A percentile compares a stretch with the other conserved stretches of the same genome.
Evolutionary conservation across 805 yeast species (phyloP).

Genomic region (Kregervanrija delftensis): DNA sequence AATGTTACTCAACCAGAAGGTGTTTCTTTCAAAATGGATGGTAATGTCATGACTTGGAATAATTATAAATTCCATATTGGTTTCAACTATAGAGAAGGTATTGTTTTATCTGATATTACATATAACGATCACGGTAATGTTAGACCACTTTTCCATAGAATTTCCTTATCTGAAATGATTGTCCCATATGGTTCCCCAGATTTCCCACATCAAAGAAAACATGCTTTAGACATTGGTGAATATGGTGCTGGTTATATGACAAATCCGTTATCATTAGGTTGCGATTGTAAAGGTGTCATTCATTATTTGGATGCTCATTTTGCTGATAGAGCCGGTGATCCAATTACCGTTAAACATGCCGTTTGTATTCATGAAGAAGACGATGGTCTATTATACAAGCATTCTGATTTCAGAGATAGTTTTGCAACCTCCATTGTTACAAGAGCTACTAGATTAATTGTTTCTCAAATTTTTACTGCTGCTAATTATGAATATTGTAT

Average conservation of each 20-base stretch:
- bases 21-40: conserved; percentile 66
- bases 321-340: conserved; percentile 59
- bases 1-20: conserved; percentile 76
- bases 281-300: conserved; percentile 82
- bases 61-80: conserved; percentile 75
- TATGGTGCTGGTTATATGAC: conserved; percentile 86
- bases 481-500: conserved; percentile 82
- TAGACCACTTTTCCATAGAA: conserved; percentile 71
- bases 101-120: conserved; percentile 65
- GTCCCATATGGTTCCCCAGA: conserved; percentile 80
- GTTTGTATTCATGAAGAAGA: conserved; percentile 84
- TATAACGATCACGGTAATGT: conserved; percentile 72
- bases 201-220: conserved; percentile 78
- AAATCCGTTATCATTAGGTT: conserved; percentile 69
- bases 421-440: conserved; percentile 69
- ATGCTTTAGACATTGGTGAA: conserved; percentile 82
- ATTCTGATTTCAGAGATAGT: conserved; percentile 77
- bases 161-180: conserved; percentile 75
- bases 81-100: conserved; percentile 81
- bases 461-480: conserved; percentile 81
- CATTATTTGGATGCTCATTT: conserved; percentile 80
- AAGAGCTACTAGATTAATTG: conserved; percentile 65
- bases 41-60: conserved; percentile 68
- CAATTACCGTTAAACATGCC: conserved; percentile 67
- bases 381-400: conserved; percentile 73